A percentile compares a stretch with the other conserved stretches of the same genome.
These are phyloP conservation scores for Ehretia macrophylla DNA, from an alignment of 257 asterid genomes.

Conservation along the genomic window DNA sequence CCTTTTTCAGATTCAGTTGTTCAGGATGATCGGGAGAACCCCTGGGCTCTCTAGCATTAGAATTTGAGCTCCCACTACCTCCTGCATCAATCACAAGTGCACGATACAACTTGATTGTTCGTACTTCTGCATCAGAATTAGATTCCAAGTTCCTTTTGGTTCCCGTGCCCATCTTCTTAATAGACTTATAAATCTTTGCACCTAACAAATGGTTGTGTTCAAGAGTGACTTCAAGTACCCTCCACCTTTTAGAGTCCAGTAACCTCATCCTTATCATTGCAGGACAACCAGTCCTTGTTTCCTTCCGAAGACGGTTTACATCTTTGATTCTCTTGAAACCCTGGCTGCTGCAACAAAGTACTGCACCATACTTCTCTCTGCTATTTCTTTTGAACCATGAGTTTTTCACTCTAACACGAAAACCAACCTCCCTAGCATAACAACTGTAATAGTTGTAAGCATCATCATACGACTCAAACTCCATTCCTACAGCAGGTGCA, in stretches of 20 bases:
- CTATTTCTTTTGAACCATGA: constrained; percentile 90
- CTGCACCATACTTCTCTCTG: constrained; percentile 91
- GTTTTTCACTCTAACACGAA: constrained; percentile 70
- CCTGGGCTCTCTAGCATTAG: constrained; percentile 28
- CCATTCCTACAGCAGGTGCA: constrained; percentile 73
- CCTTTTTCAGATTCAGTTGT: constrained; percentile 49
- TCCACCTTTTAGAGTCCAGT: constrained; percentile 70
- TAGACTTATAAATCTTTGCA: constrained; percentile 46
- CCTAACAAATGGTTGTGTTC: constrained; percentile 78
- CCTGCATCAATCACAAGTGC: constrained; percentile 46
- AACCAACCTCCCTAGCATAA: constrained; percentile 77
- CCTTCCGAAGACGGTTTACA: constrained; percentile 64
- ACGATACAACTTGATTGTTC: constrained; percentile 59
- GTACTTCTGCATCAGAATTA: constrained; percentile 47
- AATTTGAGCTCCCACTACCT: constrained; percentile 39
- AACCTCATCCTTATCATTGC: constrained; percentile 78
- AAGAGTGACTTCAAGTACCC: constrained; percentile 64
- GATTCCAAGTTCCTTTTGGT: constrained; percentile 55
- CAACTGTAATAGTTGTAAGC: constrained; percentile 73
- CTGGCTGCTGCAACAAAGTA: constrained; percentile 85
- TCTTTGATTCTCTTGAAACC: constrained; percentile 80
- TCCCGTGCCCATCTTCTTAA: constrained; percentile 53
- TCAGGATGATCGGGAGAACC: constrained; percentile 29
- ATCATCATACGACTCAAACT: constrained; percentile 82
- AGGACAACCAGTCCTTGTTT: constrained; percentile 85